Conservation (phyloP, 1,284 basidiomycete genomes). For the Meira miltonrushii region DNA sequence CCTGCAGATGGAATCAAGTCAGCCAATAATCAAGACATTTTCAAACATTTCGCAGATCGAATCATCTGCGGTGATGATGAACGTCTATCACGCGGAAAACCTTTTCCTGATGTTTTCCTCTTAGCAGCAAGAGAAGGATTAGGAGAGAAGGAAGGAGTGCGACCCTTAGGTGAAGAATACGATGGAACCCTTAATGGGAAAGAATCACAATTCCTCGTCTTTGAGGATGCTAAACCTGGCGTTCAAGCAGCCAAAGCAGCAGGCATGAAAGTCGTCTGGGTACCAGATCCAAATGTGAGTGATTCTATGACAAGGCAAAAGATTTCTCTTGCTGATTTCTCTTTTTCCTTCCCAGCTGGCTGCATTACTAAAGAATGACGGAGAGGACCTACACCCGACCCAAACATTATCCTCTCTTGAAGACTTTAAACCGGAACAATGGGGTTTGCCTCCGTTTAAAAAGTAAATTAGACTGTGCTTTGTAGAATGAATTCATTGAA, state of each 20-base stretch:
- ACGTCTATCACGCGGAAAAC: slow-evolving; percentile 45
- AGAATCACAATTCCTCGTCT: slow-evolving; percentile 48
- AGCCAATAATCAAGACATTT: slow-evolving; percentile 30
- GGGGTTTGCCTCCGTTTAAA: slow-evolving; percentile 43
- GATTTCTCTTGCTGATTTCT: not conserved
- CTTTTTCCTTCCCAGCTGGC: not conserved
- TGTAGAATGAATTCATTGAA: no score
- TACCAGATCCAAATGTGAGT: slow-evolving; percentile 40
- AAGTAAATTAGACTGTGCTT: not conserved
- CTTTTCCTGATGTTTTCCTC: slow-evolving; percentile 50
- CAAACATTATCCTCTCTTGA: slow-evolving; percentile 43
- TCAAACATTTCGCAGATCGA: slow-evolving; percentile 36
- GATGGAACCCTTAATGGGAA: slow-evolving; percentile 30
- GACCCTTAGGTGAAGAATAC: slow-evolving; percentile 33
- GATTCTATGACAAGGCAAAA: not conserved
- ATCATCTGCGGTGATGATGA: slow-evolving; percentile 50
- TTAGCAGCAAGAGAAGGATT: slow-evolving; percentile 46
- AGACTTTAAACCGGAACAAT: slow-evolving; percentile 44
- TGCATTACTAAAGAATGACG: slow-evolving; percentile 6
- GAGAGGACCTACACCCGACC: slow-evolving; percentile 32
- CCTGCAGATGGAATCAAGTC: slow-evolving; percentile 38
- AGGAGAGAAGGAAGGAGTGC: slow-evolving; percentile 18
- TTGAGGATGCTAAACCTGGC: slow-evolving; percentile 51
- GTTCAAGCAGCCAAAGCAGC: slow-evolving; percentile 46
- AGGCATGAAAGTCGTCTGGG: slow-evolving; percentile 52